phyloP scores from a whole-genome alignment of 1,139 yeast species.

The Taphrina communis region DNA sequence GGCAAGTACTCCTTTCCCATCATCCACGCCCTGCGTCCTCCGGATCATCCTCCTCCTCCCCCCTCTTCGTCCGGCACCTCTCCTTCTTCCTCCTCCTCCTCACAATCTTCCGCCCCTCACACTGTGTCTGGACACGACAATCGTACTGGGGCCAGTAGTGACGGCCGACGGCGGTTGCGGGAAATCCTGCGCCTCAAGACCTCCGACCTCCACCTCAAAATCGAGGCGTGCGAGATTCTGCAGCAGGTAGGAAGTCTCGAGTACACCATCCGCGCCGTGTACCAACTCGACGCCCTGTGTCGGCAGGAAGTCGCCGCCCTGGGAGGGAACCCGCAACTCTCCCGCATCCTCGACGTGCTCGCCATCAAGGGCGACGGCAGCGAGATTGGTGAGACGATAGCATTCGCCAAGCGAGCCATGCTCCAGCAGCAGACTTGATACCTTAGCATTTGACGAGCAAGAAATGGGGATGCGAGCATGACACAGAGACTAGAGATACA shows the following conservation, averaged over 20 bases:
- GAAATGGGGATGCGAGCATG: not conserved
- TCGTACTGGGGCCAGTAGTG: constrained; percentile 42
- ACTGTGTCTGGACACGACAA: constrained; percentile 51
- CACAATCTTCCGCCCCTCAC: no score
- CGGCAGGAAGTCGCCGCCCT: constrained; percentile 11
- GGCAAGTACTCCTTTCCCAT: constrained; percentile 89
- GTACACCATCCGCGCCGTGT: constrained; percentile 49
- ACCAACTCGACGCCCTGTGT: constrained; percentile 8
- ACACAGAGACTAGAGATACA: not conserved
- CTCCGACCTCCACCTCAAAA: constrained; percentile 56
- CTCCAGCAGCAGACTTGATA: not conserved
- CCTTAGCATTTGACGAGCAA: no score
- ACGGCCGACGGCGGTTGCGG: constrained; percentile 2
- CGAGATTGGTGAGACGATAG: constrained; percentile 15
- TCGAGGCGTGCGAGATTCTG: constrained; percentile 58
- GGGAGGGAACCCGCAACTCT: constrained; percentile 28
- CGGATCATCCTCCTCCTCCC: no score
- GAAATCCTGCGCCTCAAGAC: constrained; percentile 55
- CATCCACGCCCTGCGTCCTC: constrained; percentile 62
- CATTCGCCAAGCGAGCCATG: constrained; percentile 10
- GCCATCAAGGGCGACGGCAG: constrained; percentile 24
- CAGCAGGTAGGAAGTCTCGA: constrained; percentile 56
- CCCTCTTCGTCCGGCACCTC: no score
- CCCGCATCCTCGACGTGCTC: constrained; percentile 23
- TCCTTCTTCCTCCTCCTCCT: no score